A percentile compares a stretch with the other conserved stretches of the same genome.
phyloP scores from a whole-genome alignment of 2,329 filamentous ascomycete species.

The Stemphylium lycopersici region DNA sequence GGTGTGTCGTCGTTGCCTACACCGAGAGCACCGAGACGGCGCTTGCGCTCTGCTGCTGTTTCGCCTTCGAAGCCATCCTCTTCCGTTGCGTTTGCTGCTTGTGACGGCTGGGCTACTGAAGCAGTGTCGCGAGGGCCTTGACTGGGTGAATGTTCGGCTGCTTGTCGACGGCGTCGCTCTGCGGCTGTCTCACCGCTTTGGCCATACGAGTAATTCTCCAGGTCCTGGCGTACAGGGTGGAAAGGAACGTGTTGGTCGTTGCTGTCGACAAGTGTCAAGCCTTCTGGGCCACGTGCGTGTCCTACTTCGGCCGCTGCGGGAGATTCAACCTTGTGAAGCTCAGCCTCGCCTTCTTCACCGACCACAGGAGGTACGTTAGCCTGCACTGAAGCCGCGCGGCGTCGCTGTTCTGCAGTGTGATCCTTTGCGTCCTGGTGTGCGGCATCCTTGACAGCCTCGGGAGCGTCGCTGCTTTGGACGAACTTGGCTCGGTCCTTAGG shows the following conservation, averaged over 20 bases:
- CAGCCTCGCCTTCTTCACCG: conserved; percentile 42
- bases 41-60: conserved; percentile 74
- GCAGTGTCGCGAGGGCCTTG: conserved; percentile 20
- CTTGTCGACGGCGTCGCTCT: conserved; percentile 53
- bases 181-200: conserved; percentile 45
- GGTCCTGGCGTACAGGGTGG: conserved; percentile 51
- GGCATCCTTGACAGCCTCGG: conserved; percentile 56
- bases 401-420: conserved; percentile 36
- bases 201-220: conserved; percentile 35
- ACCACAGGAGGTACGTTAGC: conserved; percentile 41
- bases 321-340: conserved; percentile 40
- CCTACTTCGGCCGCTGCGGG: conserved; percentile 33
- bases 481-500: conserved; percentile 64
- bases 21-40: conserved; percentile 76
- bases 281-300: conserved; percentile 42
- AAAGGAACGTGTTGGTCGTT: conserved; percentile 55
- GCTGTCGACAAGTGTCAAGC: conserved; percentile 54
- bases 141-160: conserved; percentile 17
- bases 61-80: conserved; percentile 56
- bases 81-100: conserved; percentile 31
- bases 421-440: conserved; percentile 52
- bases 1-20: conserved; percentile 48
- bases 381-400: conserved; percentile 31
- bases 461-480: conserved; percentile 55
- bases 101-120: conserved; percentile 19